Conservation (phyloP, 2,329 filamentous ascomycete species). For the Neonectria faginata region DNA sequence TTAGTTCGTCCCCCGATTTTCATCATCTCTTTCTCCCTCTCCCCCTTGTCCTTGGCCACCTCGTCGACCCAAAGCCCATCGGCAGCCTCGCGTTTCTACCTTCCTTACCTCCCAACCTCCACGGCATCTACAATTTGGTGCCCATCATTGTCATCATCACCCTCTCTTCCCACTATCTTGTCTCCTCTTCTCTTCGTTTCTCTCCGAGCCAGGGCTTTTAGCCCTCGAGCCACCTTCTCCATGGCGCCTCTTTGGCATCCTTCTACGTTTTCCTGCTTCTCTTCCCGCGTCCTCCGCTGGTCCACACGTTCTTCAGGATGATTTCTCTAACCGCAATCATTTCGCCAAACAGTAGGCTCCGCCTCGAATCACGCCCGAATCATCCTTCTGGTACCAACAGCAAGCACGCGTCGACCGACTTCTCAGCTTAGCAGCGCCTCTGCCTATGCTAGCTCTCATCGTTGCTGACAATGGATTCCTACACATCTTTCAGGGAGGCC, state of each 20-base stretch:
- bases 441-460: constrained; percentile 34
- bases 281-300: constrained; percentile 32
- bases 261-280: constrained; percentile 39
- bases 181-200: constrained; percentile 24
- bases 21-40: constrained; percentile 36
- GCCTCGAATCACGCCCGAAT: constrained; percentile 44
- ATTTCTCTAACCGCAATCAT: constrained; percentile 68
- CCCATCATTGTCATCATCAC: constrained; percentile 27
- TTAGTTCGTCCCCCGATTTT: constrained; percentile 52
- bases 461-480: constrained; percentile 63
- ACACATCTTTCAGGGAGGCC: constrained; percentile 64
- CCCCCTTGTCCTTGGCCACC: constrained; percentile 31
- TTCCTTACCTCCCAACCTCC: constrained; percentile 35
- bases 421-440: constrained; percentile 13
- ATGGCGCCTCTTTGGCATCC: constrained; percentile 46
- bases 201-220: constrained; percentile 25
- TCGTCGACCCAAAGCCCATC: constrained; percentile 38
- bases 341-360: constrained; percentile 62
- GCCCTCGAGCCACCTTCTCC: constrained; percentile 35
- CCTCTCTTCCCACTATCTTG: constrained; percentile 20
- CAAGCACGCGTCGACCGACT: constrained; percentile 26
- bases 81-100: constrained; percentile 44
- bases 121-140: constrained; percentile 28
- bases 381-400: constrained; percentile 39
- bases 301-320: constrained; percentile 53